A percentile compares a stretch with the other conserved stretches of the same genome.
phyloP scores from a whole-genome alignment of 1,284 basidiomycete genomes.

The Earliella scabrosa region DNA sequence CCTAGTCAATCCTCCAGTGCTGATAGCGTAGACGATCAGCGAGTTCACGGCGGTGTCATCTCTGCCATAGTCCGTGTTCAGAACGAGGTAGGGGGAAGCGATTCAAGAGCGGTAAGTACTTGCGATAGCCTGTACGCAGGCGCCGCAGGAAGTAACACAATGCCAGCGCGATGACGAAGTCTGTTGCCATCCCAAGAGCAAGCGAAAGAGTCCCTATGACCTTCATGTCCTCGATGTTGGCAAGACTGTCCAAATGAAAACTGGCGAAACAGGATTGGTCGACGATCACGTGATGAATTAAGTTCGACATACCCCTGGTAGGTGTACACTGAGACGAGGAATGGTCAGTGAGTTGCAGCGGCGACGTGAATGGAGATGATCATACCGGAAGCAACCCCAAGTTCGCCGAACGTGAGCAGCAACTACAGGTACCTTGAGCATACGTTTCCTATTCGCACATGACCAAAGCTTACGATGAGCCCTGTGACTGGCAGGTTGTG shows the following conservation, averaged over 20 bases:
- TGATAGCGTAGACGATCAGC: conserved; percentile 57
- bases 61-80: too few species aligned
- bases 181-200: conserved; percentile 48
- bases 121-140: conserved; percentile 50
- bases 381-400: conserved; percentile 26
- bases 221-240: conserved; percentile 34
- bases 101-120: conserved; percentile 36
- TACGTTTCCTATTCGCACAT: too few species aligned
- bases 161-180: conserved; percentile 49
- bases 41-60: conserved; percentile 63
- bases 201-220: conserved; percentile 47
- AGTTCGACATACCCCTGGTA: conserved; percentile 47
- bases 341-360: too few species aligned
- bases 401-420: conserved; percentile 49
- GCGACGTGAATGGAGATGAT: not conserved
- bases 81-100: too few species aligned
- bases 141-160: conserved; percentile 56
- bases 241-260: conserved; percentile 28
- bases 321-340: conserved; percentile 37
- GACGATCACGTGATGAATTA: too few species aligned
- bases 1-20: conserved; percentile 67
- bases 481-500: conserved; percentile 57
- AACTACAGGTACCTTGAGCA: conserved; percentile 37
- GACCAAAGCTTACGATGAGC: conserved; percentile 50
- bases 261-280: conserved; percentile 9